A percentile compares a stretch with the other conserved stretches of the same genome.
Conservation (phyloP, 495 filamentous ascomycete species). For the Talaromyces nanjingensis region DNA sequence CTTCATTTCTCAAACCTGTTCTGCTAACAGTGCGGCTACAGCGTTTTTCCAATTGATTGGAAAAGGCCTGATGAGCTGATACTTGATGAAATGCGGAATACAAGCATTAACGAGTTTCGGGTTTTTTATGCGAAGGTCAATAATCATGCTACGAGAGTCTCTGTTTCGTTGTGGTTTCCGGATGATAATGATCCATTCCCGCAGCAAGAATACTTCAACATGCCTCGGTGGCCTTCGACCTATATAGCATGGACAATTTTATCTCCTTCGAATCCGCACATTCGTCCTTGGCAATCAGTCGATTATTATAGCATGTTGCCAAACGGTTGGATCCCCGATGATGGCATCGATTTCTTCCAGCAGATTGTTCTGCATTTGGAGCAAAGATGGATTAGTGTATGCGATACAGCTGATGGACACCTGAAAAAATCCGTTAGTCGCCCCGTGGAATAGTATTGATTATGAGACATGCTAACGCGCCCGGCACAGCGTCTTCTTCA, state of each 20-base stretch:
- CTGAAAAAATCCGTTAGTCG: not conserved
- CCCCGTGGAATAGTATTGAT: not conserved
- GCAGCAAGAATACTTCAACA: not conserved
- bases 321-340: slow-evolving; percentile 17
- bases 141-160: not conserved
- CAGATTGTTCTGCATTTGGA: slow-evolving; percentile 15
- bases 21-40: not conserved
- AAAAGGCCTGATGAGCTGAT: not conserved
- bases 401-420: slow-evolving; percentile 5
- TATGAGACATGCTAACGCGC: not conserved
- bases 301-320: slow-evolving; percentile 18
- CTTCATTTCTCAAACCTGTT: not conserved
- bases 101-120: not conserved
- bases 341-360: slow-evolving; percentile 14
- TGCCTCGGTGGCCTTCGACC: not conserved
- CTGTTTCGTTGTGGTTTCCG: slow-evolving; percentile 4
- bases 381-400: slow-evolving; percentile 14
- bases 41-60: not conserved
- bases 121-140: not conserved
- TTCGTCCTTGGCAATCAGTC: slow-evolving; percentile 7
- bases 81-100: not conserved
- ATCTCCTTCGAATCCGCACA: not conserved
- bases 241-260: slow-evolving; percentile 3
- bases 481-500: slow-evolving; percentile 1
- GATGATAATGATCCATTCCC: not conserved